Percentiles rank a stretch among this genome's conserved stretches.
Evolutionary conservation across 176 grass and related monocot species (phyloP).

Genomic region (Bonia amplexicaulis): DNA sequence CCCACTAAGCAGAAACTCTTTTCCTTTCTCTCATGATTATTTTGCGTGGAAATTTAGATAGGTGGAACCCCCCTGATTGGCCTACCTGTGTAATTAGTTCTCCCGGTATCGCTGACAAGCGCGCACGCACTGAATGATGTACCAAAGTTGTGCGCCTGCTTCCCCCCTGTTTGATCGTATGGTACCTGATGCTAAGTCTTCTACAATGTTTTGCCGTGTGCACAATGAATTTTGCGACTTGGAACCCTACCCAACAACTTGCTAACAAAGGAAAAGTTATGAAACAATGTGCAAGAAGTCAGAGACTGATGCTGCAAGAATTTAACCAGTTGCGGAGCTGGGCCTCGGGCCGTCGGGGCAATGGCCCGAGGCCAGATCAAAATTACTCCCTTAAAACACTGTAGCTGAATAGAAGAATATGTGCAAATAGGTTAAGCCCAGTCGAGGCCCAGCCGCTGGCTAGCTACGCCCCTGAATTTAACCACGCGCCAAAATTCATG

Average conservation of each 20-base stretch:
- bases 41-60: slow-evolving; percentile 67
- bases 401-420: no score
- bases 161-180: slow-evolving; percentile 1
- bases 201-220: slow-evolving; percentile 43
- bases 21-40: slow-evolving; percentile 38
- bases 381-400: no score
- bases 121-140: slow-evolving; percentile 9
- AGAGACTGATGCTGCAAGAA: no score
- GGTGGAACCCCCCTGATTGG: slow-evolving; percentile 29
- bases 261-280: not conserved
- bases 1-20: slow-evolving; percentile 20
- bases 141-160: slow-evolving; percentile 20
- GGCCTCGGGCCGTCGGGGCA: no score
- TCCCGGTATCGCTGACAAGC: slow-evolving; percentile 24
- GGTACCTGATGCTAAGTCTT: slow-evolving; percentile 37
- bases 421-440: no score
- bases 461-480: no score
- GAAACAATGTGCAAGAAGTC: not conserved
- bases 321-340: no score
- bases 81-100: slow-evolving; percentile 88
- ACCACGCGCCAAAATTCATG: slow-evolving; percentile 14
- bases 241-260: not conserved
- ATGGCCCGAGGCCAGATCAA: no score
- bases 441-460: no score
- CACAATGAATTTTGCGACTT: slow-evolving; percentile 24